A percentile compares a stretch with the other conserved stretches of the same genome.
Evolutionary conservation across 2,329 filamentous ascomycete species (phyloP).

Genomic region (Botryosphaeria dothidea): DNA sequence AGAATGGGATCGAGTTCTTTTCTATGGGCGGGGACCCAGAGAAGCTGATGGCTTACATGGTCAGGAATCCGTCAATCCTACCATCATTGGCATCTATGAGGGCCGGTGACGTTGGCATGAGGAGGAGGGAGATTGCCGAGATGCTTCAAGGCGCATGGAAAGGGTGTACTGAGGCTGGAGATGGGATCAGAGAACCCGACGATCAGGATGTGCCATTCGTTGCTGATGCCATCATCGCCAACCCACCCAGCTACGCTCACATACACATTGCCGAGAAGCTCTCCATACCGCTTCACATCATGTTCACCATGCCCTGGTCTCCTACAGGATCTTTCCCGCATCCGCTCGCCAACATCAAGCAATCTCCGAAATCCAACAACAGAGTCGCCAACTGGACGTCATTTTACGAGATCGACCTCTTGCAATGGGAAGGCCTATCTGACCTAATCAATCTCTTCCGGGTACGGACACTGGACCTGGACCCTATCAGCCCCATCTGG

Average conservation of each 20-base stretch:
- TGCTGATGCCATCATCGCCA: conserved; percentile 79
- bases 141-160: conserved; percentile 86
- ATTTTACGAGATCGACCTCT: conserved; percentile 68
- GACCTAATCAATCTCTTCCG: conserved; percentile 77
- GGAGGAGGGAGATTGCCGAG: conserved; percentile 70
- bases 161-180: conserved; percentile 63
- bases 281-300: conserved; percentile 75
- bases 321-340: conserved; percentile 76
- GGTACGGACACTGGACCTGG: conserved; percentile 66
- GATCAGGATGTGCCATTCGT: conserved; percentile 64
- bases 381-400: conserved; percentile 77
- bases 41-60: conserved; percentile 86
- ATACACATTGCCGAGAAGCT: conserved; percentile 74
- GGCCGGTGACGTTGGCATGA: conserved; percentile 69
- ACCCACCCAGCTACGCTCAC: conserved; percentile 76
- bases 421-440: conserved; percentile 65
- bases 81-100: conserved; percentile 72
- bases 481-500: conserved; percentile 75
- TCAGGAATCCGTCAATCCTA: conserved; percentile 78
- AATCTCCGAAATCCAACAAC: conserved; percentile 68
- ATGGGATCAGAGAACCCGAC: not conserved
- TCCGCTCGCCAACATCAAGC: conserved; percentile 75
- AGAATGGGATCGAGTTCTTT: conserved; percentile 78
- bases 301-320: conserved; percentile 87
- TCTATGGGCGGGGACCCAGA: conserved; percentile 76